phyloP scores from a whole-genome alignment of 352 stramenopile genomes.

The Elongisporangium undulatum region DNA sequence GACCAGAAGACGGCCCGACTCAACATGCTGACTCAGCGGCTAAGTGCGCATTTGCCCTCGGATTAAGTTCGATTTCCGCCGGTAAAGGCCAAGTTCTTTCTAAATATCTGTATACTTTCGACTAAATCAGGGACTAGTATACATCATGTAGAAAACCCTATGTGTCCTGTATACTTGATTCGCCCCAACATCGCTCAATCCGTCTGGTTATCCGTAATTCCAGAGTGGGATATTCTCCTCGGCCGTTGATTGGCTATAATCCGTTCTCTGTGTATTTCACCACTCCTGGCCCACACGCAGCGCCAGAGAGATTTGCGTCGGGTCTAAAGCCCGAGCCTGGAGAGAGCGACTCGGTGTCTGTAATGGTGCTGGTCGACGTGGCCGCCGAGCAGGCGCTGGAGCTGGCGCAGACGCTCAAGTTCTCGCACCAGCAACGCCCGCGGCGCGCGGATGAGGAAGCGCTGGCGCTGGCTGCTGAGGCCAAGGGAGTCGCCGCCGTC shows the following conservation, averaged over 20 bases:
- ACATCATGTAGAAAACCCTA: too few species aligned
- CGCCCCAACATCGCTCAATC: too few species aligned
- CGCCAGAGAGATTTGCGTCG: not conserved
- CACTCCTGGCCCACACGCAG: not conserved
- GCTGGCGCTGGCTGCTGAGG: not conserved
- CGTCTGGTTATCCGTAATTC: not conserved
- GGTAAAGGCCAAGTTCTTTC: too few species aligned
- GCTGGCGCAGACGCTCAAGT: not conserved
- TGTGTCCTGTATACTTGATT: not conserved
- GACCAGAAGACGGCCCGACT: slow-evolving; percentile 19
- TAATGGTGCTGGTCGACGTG: not conserved
- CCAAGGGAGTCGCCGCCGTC: not conserved
- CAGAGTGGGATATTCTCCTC: not conserved
- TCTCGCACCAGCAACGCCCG: not conserved
- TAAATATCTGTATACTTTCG: not conserved
- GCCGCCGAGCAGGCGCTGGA: not conserved
- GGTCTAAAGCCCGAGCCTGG: not conserved
- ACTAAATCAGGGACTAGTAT: not conserved
- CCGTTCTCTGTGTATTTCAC: not conserved
- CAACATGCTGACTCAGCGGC: slow-evolving; percentile 20
- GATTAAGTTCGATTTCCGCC: not conserved
- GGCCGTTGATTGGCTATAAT: not conserved
- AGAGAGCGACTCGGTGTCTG: too few species aligned
- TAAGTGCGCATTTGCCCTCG: slow-evolving; percentile 8
- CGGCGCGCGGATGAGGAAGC: not conserved